phyloP scores from a whole-genome alignment of 2,329 filamentous ascomycete species.

The Scedosporium apiospermum region DNA sequence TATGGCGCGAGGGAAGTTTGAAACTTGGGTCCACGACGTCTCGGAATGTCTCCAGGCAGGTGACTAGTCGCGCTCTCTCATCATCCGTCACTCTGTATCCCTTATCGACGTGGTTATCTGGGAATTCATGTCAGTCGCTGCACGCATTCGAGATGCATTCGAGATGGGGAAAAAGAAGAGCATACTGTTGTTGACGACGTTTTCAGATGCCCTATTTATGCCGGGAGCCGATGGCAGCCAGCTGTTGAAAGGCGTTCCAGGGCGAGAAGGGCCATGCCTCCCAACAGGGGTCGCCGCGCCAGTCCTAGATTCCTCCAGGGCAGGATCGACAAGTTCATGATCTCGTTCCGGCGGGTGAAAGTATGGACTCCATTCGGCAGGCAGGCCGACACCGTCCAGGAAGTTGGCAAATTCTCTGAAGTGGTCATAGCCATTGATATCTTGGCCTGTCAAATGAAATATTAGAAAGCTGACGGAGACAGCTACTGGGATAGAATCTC shows the following conservation, averaged over 20 bases:
- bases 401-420: conserved; percentile 28
- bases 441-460: background rate
- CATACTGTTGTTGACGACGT: conserved; percentile 14
- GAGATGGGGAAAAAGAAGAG: background rate
- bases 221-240: conserved; percentile 27
- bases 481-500: too few relatives aligned
- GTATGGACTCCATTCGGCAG: conserved; percentile 28
- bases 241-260: conserved; percentile 25
- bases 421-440: conserved; percentile 18
- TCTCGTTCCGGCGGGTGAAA: conserved; percentile 18
- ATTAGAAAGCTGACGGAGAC: background rate
- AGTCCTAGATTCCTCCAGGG: conserved; percentile 9
- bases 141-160: too few relatives aligned
- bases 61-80: conserved; percentile 17
- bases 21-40: conserved; percentile 19
- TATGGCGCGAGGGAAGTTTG: conserved; percentile 24
- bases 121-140: background rate
- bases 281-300: conserved; percentile 9
- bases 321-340: conserved; percentile 14
- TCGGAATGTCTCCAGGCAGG: conserved; percentile 17
- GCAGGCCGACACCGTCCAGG: conserved; percentile 25
- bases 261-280: conserved; percentile 10
- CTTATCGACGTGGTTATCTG: background rate
- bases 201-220: conserved; percentile 16
- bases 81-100: conserved; percentile 20